These are phyloP conservation scores for Capsicum rhomboideum DNA, from an alignment of 257 asterid species.

Conservation along the genomic window DNA sequence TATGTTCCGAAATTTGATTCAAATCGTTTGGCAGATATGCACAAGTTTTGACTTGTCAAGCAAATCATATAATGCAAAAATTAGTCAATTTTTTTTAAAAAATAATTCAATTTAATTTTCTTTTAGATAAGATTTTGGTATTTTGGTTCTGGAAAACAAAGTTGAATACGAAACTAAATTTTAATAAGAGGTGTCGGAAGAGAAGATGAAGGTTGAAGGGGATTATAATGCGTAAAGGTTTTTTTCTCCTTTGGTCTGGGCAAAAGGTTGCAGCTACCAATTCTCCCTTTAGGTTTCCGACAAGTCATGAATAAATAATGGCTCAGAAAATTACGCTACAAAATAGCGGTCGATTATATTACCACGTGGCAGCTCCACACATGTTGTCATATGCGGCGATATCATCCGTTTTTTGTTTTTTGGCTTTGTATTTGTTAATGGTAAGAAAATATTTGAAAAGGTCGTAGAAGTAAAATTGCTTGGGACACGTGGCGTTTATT, in stretches of 20 bases:
- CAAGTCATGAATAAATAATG: background rate
- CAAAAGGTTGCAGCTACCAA: background rate
- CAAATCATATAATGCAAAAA: background rate
- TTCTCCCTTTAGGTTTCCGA: background rate
- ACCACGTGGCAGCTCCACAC: background rate
- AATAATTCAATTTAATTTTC: background rate
- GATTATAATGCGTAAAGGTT: background rate
- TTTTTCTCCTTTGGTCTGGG: background rate
- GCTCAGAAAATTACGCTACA: background rate
- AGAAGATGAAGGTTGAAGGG: background rate
- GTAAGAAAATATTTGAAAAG: background rate
- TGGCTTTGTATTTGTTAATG: background rate
- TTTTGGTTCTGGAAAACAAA: background rate
- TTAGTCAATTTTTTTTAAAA: background rate
- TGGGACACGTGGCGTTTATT: background rate
- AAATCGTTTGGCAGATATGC: background rate
- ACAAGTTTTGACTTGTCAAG: background rate
- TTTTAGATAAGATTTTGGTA: background rate
- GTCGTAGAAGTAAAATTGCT: background rate
- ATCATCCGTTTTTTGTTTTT: background rate
- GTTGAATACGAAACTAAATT: background rate
- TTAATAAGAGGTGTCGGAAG: background rate
- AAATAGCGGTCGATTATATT: background rate
- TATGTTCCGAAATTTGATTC: background rate
- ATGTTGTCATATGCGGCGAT: background rate